Conservation (phyloP, 371 early-diverging fungal genomes). For the Mortierella sp. region DNA sequence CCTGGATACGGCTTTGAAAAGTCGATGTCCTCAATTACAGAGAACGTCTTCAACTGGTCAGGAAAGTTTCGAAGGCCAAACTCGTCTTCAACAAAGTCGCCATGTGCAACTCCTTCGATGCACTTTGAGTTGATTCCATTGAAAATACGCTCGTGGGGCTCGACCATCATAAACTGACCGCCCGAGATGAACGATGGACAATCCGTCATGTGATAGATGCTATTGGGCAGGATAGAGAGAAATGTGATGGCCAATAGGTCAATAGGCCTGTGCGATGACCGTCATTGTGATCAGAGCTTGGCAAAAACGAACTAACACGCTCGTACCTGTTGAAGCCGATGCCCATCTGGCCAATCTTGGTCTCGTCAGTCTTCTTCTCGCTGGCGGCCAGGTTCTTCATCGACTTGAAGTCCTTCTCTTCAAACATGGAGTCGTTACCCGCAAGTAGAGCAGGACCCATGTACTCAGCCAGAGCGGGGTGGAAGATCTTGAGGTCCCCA, state of each 20-base stretch:
- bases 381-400: slow-evolving; percentile 43
- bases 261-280: neutral
- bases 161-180: slow-evolving; percentile 35
- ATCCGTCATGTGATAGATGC: slow-evolving; percentile 55
- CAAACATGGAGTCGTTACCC: slow-evolving; percentile 45
- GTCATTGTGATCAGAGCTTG: neutral
- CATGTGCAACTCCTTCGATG: slow-evolving; percentile 17
- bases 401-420: slow-evolving; percentile 37
- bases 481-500: neutral
- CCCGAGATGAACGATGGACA: slow-evolving; percentile 51
- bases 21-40: slow-evolving; percentile 30
- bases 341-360: slow-evolving; percentile 54
- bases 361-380: slow-evolving; percentile 34
- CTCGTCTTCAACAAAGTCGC: slow-evolving; percentile 8
- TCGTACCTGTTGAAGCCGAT: slow-evolving; percentile 47
- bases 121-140: slow-evolving; percentile 6
- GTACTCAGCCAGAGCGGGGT: slow-evolving; percentile 33
- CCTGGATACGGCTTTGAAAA: slow-evolving; percentile 26
- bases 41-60: slow-evolving; percentile 29
- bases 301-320: neutral
- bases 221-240: neutral
- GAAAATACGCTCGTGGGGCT: slow-evolving; percentile 49
- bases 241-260: neutral
- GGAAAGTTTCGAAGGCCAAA: slow-evolving; percentile 10
- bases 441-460: slow-evolving; percentile 55